Conservation (phyloP, 352 stramenopile species). For the Phytopythium kandeliae region DNA sequence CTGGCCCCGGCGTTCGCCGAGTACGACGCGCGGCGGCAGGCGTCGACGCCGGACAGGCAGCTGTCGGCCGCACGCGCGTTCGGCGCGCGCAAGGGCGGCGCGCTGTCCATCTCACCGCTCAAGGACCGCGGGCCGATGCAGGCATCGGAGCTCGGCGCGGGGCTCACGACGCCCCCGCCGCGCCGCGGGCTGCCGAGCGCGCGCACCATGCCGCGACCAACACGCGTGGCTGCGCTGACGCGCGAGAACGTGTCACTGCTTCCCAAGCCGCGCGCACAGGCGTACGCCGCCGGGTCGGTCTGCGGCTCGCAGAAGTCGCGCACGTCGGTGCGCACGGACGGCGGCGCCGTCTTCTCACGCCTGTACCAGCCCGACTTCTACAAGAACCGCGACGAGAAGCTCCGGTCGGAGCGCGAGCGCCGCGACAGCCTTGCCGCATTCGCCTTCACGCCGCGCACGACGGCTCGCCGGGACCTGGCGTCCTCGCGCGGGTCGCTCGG, state of each 20-base stretch:
- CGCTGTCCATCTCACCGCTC: conserved; percentile 22
- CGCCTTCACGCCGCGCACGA: conserved; percentile 58
- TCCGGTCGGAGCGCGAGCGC: conserved; percentile 52
- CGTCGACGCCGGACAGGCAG: conserved; percentile 18
- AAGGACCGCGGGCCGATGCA: conserved; percentile 18
- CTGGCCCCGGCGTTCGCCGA: conserved; percentile 23
- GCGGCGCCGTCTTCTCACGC: conserved; percentile 72
- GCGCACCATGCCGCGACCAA: conserved; percentile 24
- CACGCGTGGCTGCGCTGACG: conserved; percentile 62
- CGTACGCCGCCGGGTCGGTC: conserved; percentile 45
- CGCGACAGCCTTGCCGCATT: conserved; percentile 51
- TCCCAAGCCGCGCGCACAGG: conserved; percentile 32
- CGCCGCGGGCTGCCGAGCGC: conserved; percentile 10
- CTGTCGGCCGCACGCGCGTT: conserved; percentile 18
- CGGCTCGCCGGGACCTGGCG: conserved; percentile 36
- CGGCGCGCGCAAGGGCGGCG: conserved; percentile 16
- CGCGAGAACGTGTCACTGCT: conserved; percentile 78
- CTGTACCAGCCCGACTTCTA: conserved; percentile 83
- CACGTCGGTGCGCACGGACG: conserved; percentile 70
- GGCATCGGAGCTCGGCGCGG: conserved; percentile 13
- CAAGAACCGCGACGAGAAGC: conserved; percentile 72
- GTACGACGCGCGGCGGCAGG: conserved; percentile 19
- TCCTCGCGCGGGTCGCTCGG: conserved; percentile 63
- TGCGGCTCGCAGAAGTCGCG: conserved; percentile 69
- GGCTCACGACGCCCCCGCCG: conserved; percentile 31